Conservation (phyloP, 257 asterid species). For the Solanum tarapatanum region DNA sequence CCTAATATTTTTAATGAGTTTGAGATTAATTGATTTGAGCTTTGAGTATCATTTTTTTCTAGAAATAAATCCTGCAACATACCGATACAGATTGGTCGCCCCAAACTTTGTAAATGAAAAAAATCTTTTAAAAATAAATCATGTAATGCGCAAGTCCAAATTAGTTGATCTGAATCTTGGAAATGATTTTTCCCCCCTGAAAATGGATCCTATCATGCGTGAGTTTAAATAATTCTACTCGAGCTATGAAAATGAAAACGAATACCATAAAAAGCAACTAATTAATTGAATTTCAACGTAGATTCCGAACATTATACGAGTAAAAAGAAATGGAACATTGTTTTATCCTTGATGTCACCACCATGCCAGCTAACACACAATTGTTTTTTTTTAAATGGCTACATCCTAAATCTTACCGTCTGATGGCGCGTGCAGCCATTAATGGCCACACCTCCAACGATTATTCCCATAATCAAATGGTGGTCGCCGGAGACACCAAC, state of each 20-base stretch:
- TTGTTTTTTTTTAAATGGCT: neutral
- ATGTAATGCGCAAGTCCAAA: neutral
- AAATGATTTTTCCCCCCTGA: accelerated
- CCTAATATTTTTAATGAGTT: no score
- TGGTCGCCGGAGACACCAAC: neutral
- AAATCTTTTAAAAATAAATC: neutral
- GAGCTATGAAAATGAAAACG: no score
- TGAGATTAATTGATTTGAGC: neutral
- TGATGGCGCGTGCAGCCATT: conserved; percentile 3
- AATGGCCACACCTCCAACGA: neutral
- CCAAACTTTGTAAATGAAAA: neutral
- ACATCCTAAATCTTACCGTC: neutral
- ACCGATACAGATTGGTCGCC: accelerated
- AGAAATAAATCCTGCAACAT: neutral
- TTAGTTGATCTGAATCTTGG: no score
- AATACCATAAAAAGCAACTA: no score
- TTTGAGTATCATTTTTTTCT: neutral
- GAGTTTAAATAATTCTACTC: neutral
- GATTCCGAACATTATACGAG: no score
- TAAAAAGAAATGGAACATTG: neutral
- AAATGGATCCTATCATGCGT: neutral
- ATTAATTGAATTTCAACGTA: no score
- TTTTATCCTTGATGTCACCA: neutral
- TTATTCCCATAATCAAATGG: conserved; percentile 26
- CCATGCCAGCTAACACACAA: neutral